Percentiles rank a stretch among this genome's conserved stretches.
Evolutionary conservation across 192 early-diverging fungal species (phyloP).

Genomic region (Mortierella claussenii): DNA sequence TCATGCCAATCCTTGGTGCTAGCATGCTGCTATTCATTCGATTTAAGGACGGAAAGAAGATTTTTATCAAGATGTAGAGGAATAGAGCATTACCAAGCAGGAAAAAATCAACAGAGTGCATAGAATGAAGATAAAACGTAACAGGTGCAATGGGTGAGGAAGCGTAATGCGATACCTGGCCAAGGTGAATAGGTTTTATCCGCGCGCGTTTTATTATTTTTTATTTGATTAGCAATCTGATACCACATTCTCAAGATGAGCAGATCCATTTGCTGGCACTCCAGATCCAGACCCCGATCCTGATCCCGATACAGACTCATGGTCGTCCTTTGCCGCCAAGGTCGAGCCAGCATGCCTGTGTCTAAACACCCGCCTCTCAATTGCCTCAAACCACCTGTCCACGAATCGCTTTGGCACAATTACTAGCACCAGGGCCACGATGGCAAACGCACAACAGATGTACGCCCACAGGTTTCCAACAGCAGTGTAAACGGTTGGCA

Average conservation of each 20-base stretch:
- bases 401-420: slow-evolving; percentile 18
- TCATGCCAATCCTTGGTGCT: slow-evolving; percentile 7
- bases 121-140: neutral
- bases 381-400: slow-evolving; percentile 2
- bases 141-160: neutral
- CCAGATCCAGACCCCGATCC: too few species aligned
- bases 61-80: slow-evolving; percentile 23
- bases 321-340: too few species aligned
- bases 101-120: neutral
- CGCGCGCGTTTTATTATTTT: too few species aligned
- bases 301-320: too few species aligned
- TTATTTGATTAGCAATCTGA: too few species aligned
- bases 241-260: too few species aligned
- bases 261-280: too few species aligned
- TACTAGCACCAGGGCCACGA: slow-evolving; percentile 16
- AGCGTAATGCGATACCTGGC: too few species aligned
- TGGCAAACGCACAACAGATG: slow-evolving; percentile 31
- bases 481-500: slow-evolving; percentile 28
- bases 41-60: slow-evolving; percentile 6
- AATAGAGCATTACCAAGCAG: too few species aligned
- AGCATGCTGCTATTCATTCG: slow-evolving; percentile 12
- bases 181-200: too few species aligned
- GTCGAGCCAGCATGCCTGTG: too few species aligned
- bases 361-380: neutral
- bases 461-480: slow-evolving; percentile 36